A percentile compares a stretch with the other conserved stretches of the same genome.
phyloP scores from a whole-genome alignment of 1,139 yeast species.

The Wickerhamomyces sp. region DNA sequence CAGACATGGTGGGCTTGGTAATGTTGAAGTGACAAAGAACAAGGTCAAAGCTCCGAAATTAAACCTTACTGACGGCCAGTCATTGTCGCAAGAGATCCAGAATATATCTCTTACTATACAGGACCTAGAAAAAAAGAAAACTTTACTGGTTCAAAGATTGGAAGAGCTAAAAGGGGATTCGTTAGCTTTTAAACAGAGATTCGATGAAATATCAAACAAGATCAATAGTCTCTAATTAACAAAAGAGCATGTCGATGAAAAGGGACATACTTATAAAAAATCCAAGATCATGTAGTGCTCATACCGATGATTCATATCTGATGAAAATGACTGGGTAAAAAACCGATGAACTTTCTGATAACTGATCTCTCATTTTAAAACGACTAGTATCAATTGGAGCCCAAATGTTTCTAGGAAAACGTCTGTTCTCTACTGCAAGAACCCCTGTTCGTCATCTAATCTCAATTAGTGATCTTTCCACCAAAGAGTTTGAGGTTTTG shows the following conservation, averaged over 20 bases:
- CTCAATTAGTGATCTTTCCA: slow-evolving; percentile 69
- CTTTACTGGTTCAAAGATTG: background rate
- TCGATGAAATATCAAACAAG: no score
- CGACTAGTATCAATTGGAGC: background rate
- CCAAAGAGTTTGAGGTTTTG: slow-evolving; percentile 61
- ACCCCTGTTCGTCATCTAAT: slow-evolving; percentile 60
- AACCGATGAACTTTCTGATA: no score
- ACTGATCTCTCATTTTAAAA: no score
- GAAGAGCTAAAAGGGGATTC: background rate
- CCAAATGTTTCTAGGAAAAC: slow-evolving; percentile 5
- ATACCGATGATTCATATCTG: slow-evolving; percentile 1
- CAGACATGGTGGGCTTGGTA: slow-evolving; percentile 8
- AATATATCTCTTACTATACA: background rate
- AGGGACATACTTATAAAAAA: no score
- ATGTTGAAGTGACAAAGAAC: background rate
- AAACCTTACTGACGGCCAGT: slow-evolving; percentile 3
- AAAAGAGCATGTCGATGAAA: no score
- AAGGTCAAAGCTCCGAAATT: slow-evolving; percentile 6
- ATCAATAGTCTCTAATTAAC: no score
- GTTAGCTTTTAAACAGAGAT: no score
- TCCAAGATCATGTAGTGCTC: background rate
- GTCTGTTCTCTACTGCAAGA: slow-evolving; percentile 2
- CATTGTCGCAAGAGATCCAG: background rate
- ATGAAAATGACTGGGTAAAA: no score
- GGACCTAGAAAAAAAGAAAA: background rate